Base-by-base conservation (phyloP, 1,284 basidiomycete genomes). In the Sphagnurus paluster region DNA sequence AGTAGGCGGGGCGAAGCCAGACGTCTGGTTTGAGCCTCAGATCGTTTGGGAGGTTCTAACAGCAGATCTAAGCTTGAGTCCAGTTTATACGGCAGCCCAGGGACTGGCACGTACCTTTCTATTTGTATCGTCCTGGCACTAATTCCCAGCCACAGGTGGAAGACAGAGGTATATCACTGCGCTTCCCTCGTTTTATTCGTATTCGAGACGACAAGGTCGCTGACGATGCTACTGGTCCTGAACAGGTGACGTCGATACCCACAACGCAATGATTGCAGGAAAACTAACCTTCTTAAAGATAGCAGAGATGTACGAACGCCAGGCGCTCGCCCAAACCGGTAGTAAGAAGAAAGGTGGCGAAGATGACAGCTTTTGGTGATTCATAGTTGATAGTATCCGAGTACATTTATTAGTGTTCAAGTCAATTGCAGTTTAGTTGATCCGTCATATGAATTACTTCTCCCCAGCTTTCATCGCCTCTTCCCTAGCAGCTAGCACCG, bases 1-100 rank as follows among this genome's bases (percentile, higher is more conserved):
- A 65, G 68, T 87, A 30, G 96, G 93, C 28, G 88, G 87, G 4
- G 92, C 93, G 36, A 96, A 95, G 66, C 92, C 94, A 4, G 93
- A 97, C 59, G 76, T 94, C 16, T 97, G 91, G 92, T 93, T 98
- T 65, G 93, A 97, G 63, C 93, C 93, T 17, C 89, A 89, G 69
- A 71, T 97, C 14, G 93, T 99, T 1, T 99, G 96, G 95, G 97
- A 99, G 70, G 95, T 99, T 24, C 78, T 99, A 58, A 92, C 96
- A 0, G 97, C 97, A 4, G 97, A 99, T 72, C 66, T 99, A 57
- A 97, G 93, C 66, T 71, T 99, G 68, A 98, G 94, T 69, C 97
- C 97, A 1, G 82, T 99, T 23, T 99, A 99, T 65, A 91, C 92
- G 4, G 97, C 97, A 4, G 97, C 92, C n/a, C 90, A 94, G 65